Percentiles rank a stretch among this genome's conserved stretches.
Conservation (phyloP, 2,329 filamentous ascomycete species). For the Phyllosticta citribraziliensis region DNA sequence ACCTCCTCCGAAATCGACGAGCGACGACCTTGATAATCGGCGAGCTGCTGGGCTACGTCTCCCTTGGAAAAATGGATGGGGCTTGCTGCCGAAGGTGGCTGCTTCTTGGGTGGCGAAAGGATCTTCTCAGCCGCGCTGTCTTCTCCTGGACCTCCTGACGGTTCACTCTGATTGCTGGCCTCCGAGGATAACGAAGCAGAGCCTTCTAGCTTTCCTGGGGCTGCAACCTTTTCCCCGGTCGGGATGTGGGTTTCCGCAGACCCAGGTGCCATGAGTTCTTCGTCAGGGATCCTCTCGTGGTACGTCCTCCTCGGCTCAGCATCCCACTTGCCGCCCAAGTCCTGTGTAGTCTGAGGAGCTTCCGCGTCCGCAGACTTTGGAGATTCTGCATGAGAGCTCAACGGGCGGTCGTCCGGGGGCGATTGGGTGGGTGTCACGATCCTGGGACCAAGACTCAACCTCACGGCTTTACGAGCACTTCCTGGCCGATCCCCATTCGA, state of each 20-base stretch:
- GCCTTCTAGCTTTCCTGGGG: background rate
- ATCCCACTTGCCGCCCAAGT: background rate
- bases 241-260: background rate
- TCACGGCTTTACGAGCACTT: conserved; percentile 8
- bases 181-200: background rate
- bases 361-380: background rate
- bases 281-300: conserved; percentile 1
- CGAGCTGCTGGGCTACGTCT: background rate
- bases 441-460: conserved; percentile 5
- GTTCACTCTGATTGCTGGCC: background rate
- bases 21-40: conserved; percentile 1
- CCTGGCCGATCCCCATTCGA: conserved; percentile 6
- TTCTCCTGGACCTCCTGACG: background rate
- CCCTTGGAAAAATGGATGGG: conserved; percentile 4
- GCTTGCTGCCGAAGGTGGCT: background rate
- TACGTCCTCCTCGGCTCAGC: conserved; percentile 2
- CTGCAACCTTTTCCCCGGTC: background rate
- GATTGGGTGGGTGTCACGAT: conserved; percentile 10
- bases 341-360: background rate
- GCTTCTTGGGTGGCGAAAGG: background rate
- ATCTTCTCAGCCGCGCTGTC: background rate
- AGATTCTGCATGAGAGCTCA: background rate
- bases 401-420: conserved; percentile 2
- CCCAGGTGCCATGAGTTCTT: conserved; percentile 1
- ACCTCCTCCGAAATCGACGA: conserved; percentile 8